Base-by-base conservation (phyloP, 2,329 filamentous ascomycete genomes). In the Cercospora zeina region DNA sequence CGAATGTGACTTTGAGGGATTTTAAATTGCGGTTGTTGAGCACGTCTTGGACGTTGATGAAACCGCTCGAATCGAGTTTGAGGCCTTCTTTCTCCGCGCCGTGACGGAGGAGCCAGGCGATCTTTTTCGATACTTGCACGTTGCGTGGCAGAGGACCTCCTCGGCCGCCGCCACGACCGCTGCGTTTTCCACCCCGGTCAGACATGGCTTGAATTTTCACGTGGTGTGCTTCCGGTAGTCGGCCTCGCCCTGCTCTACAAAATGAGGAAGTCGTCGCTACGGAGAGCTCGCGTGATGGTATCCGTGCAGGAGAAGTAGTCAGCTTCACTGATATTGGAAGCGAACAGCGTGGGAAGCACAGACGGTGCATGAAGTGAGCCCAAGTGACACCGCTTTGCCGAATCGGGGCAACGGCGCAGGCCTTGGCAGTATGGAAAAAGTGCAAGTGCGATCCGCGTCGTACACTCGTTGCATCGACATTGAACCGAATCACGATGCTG, bases 1-100 rank as follows among this genome's bases (percentile, higher is more conserved):
- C 78, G 61, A 96, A 84, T 0, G 88, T 89, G n/a, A 89, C 84
- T 64, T 89, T 82, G 9, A 96, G 81, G 3, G 84, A 85, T 65
- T 84, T 85, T 59, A 97, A 77, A 49, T 81, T 83, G 56, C 79
- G 80, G 74, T 84, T 86, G 70, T 78, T 76, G 36, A 89, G 79
- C 67, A 87, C 78, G 65, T 87, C 85, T 31, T 78, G 75, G 31
- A 88, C 81, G 68, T 81, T 84, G 24, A 85, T 81, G 72, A 85
- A 89, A 13, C 87, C 87, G 36, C 84, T 82, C 19, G 77, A 76
- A 60, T 83, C 81, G 65, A 89, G 78, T 66, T 79, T 79, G 59
- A 89, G 74, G 1, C 83, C 82, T 74, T 89, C 86, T 59, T 81
- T 79, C 62, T 81, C 79, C 0, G 86, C 87, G 1, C 83, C 83